Evolutionary conservation across 2,329 filamentous ascomycete genomes (phyloP).

Genomic region (Claviceps arundinis): DNA sequence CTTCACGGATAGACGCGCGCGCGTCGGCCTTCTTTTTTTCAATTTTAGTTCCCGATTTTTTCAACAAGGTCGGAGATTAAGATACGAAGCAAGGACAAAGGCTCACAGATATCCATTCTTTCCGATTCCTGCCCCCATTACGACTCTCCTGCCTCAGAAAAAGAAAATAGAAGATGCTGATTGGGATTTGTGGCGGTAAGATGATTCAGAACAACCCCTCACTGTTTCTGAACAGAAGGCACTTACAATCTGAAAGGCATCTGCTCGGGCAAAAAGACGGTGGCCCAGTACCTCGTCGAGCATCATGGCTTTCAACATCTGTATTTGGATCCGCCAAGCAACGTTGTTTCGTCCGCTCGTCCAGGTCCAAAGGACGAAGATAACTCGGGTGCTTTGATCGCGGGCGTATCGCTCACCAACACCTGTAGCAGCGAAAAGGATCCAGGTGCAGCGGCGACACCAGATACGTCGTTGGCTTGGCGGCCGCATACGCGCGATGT

Average conservation of each 20-base stretch:
- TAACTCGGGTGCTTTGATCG: slow-evolving; percentile 13
- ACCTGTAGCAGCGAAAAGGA: slow-evolving; percentile 1
- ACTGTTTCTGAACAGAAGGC: background rate
- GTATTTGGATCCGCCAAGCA: slow-evolving; percentile 31
- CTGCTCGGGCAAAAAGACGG: slow-evolving; percentile 82
- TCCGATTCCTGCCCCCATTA: no score
- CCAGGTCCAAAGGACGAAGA: slow-evolving; percentile 9
- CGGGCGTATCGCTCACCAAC: slow-evolving; percentile 15
- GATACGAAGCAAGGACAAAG: background rate
- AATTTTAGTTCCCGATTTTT: background rate
- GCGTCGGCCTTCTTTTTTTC: background rate
- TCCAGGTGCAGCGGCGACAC: slow-evolving; percentile 14
- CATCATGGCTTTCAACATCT: slow-evolving; percentile 72
- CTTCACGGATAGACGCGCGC: background rate
- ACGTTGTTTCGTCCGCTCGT: background rate
- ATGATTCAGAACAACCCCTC: background rate
- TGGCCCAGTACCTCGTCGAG: slow-evolving; percentile 75
- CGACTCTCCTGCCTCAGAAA: background rate
- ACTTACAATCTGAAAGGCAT: slow-evolving; percentile 45
- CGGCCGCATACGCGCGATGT: slow-evolving; percentile 9
- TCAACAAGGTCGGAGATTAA: background rate
- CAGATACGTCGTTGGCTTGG: slow-evolving; percentile 15
- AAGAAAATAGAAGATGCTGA: slow-evolving; percentile 44
- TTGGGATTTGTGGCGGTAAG: slow-evolving; percentile 63
- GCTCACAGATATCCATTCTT: no score